These are phyloP conservation scores for Setaria italica DNA, from an alignment of 202 grass and related monocot species.

Conservation along the genomic window DNA sequence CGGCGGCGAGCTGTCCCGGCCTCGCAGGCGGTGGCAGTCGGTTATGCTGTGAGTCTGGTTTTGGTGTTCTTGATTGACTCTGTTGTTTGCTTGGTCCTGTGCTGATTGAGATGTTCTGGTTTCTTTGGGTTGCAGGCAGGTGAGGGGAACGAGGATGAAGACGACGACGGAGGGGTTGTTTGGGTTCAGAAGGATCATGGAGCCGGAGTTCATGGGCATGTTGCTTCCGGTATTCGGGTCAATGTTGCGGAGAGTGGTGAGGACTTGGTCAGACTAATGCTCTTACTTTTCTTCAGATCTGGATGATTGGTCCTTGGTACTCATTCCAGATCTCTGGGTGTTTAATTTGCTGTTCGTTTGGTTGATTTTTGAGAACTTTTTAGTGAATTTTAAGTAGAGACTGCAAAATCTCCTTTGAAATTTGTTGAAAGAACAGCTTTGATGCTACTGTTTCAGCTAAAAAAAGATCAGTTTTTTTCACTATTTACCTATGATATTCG, in stretches of 20 bases:
- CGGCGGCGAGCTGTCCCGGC: constrained; percentile 36
- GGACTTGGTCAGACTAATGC: not conserved
- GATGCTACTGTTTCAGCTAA: not conserved
- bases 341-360: not conserved
- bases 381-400: not conserved
- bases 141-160: constrained; percentile 23
- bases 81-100: constrained; percentile 11
- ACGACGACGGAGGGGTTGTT: constrained; percentile 42
- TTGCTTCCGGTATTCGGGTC: constrained; percentile 27
- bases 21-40: constrained; percentile 52
- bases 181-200: constrained; percentile 33
- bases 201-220: constrained; percentile 50
- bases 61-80: not conserved
- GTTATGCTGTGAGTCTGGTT: constrained; percentile 50
- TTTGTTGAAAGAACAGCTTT: not conserved
- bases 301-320: not conserved
- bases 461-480: not conserved
- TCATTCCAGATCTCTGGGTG: not conserved
- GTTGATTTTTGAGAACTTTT: not conserved
- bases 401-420: not conserved
- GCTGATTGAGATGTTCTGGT: not conserved
- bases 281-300: constrained; percentile 1
- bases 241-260: constrained; percentile 58
- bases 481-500: not conserved
- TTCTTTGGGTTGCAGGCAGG: constrained; percentile 36